These are phyloP conservation scores for Penicilliopsis zonata DNA, from an alignment of 495 filamentous ascomycete genomes.

Conservation along the genomic window DNA sequence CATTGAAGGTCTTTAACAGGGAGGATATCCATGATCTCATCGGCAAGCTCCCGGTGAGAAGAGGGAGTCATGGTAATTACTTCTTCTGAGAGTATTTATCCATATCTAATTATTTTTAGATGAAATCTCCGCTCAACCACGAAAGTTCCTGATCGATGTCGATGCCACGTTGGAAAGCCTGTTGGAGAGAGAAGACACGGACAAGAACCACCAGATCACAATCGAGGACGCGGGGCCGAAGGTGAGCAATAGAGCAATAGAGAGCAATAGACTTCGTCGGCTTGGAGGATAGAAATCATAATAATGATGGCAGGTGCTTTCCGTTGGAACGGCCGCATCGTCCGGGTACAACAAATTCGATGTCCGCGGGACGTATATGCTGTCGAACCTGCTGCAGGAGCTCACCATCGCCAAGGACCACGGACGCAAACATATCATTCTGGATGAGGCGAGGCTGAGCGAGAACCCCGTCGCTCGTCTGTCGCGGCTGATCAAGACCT, in stretches of 20 bases:
- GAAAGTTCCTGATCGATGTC: constrained; percentile 68
- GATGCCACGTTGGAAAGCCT: constrained; percentile 61
- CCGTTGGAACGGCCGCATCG: constrained; percentile 75
- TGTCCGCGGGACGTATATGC: constrained; percentile 87
- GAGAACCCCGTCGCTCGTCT: constrained; percentile 89
- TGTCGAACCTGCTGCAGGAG: constrained; percentile 91
- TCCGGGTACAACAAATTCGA: constrained; percentile 74
- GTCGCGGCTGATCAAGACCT: constrained; percentile 68
- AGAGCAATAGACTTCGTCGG: too few relatives aligned
- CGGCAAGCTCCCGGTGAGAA: constrained; percentile 21
- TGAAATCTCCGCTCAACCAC: constrained; percentile 36
- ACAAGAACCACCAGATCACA: constrained; percentile 87
- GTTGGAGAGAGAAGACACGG: constrained; percentile 73
- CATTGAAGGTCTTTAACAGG: constrained; percentile 22
- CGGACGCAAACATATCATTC: constrained; percentile 69
- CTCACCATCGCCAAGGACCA: constrained; percentile 79
- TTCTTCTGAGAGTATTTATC: too few relatives aligned
- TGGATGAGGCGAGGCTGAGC: constrained; percentile 76
- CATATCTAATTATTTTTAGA: constrained; percentile 19
- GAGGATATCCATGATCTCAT: constrained; percentile 24
- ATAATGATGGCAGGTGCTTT: constrained; percentile 44
- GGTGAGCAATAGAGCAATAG: too few relatives aligned
- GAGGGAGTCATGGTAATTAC: constrained; percentile 37
- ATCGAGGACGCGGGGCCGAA: constrained; percentile 93
- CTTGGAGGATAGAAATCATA: not conserved